Conservation (phyloP, 495 filamentous ascomycete genomes). For the Penicillium psychrofluorescens region DNA sequence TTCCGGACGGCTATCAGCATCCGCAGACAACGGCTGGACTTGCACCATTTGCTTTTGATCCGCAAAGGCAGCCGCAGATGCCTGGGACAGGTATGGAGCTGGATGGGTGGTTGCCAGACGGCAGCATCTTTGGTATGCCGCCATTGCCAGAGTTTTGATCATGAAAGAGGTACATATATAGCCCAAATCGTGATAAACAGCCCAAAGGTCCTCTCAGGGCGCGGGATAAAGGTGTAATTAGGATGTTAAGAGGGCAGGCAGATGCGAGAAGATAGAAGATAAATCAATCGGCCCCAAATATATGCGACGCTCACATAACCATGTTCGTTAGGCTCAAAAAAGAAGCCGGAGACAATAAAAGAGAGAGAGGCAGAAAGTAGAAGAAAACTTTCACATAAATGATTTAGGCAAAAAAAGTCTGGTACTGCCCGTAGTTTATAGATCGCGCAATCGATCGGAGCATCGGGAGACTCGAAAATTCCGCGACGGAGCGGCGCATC, state of each 20-base stretch:
- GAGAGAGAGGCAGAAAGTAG: not conserved
- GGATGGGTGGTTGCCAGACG: constrained; percentile 31
- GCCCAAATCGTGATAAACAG: not conserved
- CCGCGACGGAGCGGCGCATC: not conserved
- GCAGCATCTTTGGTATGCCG: constrained; percentile 26
- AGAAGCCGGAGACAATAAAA: no score
- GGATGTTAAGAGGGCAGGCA: no score
- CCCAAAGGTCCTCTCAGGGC: no score
- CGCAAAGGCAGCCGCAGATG: constrained; percentile 14
- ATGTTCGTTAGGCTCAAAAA: no score
- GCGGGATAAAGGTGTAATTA: no score
- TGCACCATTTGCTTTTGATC: constrained; percentile 22
- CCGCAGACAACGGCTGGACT: constrained; percentile 7
- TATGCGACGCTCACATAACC: no score
- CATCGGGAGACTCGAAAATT: constrained; percentile 1
- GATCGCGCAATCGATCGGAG: not conserved
- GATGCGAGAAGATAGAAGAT: no score
- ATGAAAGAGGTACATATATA: not conserved
- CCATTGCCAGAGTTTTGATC: constrained; percentile 27
- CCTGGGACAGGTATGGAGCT: constrained; percentile 24
- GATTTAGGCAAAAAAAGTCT: not conserved
- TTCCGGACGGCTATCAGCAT: constrained; percentile 11
- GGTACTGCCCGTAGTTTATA: not conserved
- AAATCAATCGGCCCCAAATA: no score
- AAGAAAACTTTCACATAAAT: not conserved